phyloP scores from a whole-genome alignment of 2,329 filamentous ascomycete genomes.

The Diaporthe vexans region DNA sequence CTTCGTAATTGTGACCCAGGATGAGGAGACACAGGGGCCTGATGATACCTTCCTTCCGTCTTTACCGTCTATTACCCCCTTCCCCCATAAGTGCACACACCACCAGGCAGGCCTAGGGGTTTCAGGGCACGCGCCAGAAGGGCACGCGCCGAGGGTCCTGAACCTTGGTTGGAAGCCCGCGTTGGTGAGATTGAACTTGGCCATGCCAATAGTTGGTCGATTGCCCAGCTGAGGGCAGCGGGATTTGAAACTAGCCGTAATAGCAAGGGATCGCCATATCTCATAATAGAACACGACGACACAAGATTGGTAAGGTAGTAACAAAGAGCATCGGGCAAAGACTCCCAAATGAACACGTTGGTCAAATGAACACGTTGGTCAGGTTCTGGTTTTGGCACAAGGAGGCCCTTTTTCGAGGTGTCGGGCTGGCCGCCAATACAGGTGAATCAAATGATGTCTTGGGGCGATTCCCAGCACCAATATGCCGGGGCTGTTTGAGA shows the following conservation, averaged over 20 bases:
- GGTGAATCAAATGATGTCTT: neutral
- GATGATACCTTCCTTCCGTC: neutral
- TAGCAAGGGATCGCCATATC: slow-evolving; percentile 18
- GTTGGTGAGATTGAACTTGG: slow-evolving; percentile 7
- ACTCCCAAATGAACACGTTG: neutral
- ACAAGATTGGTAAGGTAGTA: neutral
- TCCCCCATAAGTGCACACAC: neutral
- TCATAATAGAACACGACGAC: slow-evolving; percentile 11
- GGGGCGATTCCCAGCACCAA: neutral
- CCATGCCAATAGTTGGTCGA: neutral
- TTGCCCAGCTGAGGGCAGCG: neutral
- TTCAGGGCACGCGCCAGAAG: slow-evolving; percentile 2
- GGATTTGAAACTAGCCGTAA: slow-evolving; percentile 4
- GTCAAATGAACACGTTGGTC: too few species aligned
- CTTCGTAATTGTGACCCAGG: slow-evolving; percentile 2
- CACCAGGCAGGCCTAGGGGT: neutral
- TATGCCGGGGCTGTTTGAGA: neutral
- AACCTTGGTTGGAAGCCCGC: neutral
- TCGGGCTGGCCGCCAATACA: neutral
- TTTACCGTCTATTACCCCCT: neutral
- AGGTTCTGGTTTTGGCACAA: neutral
- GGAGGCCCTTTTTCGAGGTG: neutral
- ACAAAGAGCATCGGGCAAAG: neutral
- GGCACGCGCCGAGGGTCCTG: neutral
- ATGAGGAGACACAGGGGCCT: slow-evolving; percentile 6